phyloP scores from a whole-genome alignment of 495 filamentous ascomycete species.

The Oidiodendron maius region DNA sequence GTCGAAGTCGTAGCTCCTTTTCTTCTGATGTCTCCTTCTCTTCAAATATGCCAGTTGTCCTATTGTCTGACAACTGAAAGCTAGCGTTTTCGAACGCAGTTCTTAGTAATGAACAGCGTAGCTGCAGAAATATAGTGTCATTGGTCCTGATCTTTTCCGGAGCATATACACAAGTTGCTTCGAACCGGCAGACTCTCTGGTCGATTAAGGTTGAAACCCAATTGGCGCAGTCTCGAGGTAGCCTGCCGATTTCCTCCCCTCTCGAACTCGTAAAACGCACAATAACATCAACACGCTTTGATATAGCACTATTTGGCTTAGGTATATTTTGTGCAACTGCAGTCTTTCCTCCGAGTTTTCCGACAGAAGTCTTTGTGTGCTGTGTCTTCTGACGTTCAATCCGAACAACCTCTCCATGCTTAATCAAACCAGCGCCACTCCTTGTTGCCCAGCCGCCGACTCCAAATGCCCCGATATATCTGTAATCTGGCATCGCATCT shows the following conservation, averaged over 20 bases:
- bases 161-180: slow-evolving; percentile 83
- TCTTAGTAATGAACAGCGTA: slow-evolving; percentile 70
- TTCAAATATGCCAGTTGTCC: slow-evolving; percentile 66
- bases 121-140: slow-evolving; percentile 86
- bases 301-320: slow-evolving; percentile 37
- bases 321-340: slow-evolving; percentile 21
- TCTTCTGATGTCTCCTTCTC: slow-evolving; percentile 84
- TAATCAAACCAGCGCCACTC: slow-evolving; percentile 67
- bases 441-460: slow-evolving; percentile 89
- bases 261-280: slow-evolving; percentile 83
- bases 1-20: slow-evolving; percentile 73
- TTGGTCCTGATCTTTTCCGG: slow-evolving; percentile 81
- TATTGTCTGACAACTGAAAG: slow-evolving; percentile 60
- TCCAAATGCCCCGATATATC: slow-evolving; percentile 91
- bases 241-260: slow-evolving; percentile 79
- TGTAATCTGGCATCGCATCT: slow-evolving; percentile 45
- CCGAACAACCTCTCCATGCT: slow-evolving; percentile 69
- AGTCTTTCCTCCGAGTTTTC: slow-evolving; percentile 48
- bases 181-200: slow-evolving; percentile 82
- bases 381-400: slow-evolving; percentile 84
- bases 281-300: slow-evolving; percentile 68
- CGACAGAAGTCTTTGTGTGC: slow-evolving; percentile 26
- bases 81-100: slow-evolving; percentile 62
- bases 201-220: slow-evolving; percentile 95
- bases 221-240: slow-evolving; percentile 85